Evolutionary conservation across 257 asterid genomes (phyloP), one percentile per base, ranked within the genome.

Genomic region (Solanum pennellii): DNA sequence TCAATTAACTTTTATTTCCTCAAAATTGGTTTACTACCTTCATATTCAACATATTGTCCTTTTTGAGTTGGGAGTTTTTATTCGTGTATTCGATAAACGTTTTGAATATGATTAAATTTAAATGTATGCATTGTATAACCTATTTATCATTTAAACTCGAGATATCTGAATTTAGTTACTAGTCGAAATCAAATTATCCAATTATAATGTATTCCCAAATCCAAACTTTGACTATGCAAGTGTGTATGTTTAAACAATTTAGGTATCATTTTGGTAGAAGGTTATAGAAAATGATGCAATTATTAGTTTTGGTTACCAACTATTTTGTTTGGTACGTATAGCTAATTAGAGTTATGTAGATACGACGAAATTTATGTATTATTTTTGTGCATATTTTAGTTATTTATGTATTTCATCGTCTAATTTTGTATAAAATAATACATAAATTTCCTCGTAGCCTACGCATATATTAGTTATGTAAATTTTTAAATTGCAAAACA

Each of bases 181-280:
- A 45, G 23, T 25, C 12, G 1, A 76, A 44, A 45, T 45, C 10
- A 45, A 13, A 27, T 25, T 27, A 79, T 79, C 41, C 52, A 27
- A 45, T 45, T 16, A 15, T 31, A 45, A 27, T 25, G 35, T 39
- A 79, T 79, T 79, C 45, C 41, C 42, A 16, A 79, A 45, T 45
- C 84, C 65, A 10, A 37, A 35, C 80, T 74, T 74, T 74, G 82
- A 74, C 49, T 74, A 18, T 74, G 52, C 9, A 74, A 74, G 82
- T 74, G 29, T 74, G 29, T 74, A 5, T 37, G 49, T 39, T 74
- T 6, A 16, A 39, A 72, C 14, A 72, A 72, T 72, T 71, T 29
- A 29, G 12, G 76, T 12, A 3, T 29, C 6, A 9, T 69, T 69
- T 69, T 69, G 41, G 41, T 27, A 68, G 20, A 68, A 27, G 9